Percentiles rank a stretch among this genome's conserved stretches.
phyloP scores from a whole-genome alignment of 768 basidiomycete genomes.

The Tricholoma sp. region DNA sequence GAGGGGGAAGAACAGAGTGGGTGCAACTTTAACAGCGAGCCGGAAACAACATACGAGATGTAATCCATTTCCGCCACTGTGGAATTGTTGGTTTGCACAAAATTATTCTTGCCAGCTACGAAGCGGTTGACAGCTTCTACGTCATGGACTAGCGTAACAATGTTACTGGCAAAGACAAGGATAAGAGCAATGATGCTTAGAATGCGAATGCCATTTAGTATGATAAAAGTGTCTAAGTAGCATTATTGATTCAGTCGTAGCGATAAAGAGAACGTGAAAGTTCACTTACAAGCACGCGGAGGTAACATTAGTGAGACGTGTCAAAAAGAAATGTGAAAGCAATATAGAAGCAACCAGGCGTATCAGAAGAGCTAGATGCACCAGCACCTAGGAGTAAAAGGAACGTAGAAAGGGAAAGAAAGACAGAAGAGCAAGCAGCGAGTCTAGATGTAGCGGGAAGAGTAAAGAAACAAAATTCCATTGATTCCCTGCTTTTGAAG shows the following conservation, averaged over 20 bases:
- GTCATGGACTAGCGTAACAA: constrained; percentile 68
- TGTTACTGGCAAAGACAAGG: constrained; percentile 77
- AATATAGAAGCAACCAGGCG: constrained; percentile 12
- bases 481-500: background rate
- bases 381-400: constrained; percentile 15
- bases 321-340: background rate
- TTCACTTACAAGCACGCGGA: constrained; percentile 20
- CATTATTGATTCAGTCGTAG: background rate
- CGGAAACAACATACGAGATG: constrained; percentile 49
- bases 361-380: constrained; percentile 11
- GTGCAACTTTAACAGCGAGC: constrained; percentile 1
- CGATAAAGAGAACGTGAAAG: background rate
- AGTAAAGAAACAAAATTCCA: background rate
- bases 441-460: background rate
- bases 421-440: constrained; percentile 2
- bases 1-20: constrained; percentile 4
- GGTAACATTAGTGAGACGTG: constrained; percentile 11
- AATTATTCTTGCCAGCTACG: constrained; percentile 31
- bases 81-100: constrained; percentile 23
- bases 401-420: constrained; percentile 11
- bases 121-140: constrained; percentile 71
- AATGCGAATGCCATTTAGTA: constrained; percentile 71
- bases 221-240: constrained; percentile 56
- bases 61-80: constrained; percentile 62
- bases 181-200: constrained; percentile 76